These are phyloP conservation scores for Neostapfia colusana DNA, from an alignment of 176 grass and related monocot species.

Conservation along the genomic window DNA sequence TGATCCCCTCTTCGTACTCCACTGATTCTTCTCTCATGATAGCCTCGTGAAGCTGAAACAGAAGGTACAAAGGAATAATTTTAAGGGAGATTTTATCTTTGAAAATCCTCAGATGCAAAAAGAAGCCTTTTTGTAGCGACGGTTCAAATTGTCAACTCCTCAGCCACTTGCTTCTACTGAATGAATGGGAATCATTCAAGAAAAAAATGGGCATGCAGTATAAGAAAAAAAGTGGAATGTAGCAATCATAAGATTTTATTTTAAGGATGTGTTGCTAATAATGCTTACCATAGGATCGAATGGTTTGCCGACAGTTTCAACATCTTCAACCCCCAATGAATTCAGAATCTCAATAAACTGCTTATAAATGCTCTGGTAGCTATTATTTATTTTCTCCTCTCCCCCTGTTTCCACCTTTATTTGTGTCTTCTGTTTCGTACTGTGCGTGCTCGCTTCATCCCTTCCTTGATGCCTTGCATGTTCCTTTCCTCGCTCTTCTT, in stretches of 20 bases:
- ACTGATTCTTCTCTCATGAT: conserved; percentile 88
- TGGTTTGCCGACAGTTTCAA: too few species aligned
- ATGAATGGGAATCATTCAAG: conserved; percentile 16
- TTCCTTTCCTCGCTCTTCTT: conserved; percentile 8
- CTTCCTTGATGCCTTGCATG: background rate
- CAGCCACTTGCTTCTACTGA: conserved; percentile 4
- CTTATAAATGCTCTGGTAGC: too few species aligned
- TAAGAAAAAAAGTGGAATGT: conserved; percentile 19
- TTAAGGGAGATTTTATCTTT: background rate
- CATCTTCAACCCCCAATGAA: too few species aligned
- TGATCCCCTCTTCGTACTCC: conserved; percentile 75
- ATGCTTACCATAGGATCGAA: conserved; percentile 93
- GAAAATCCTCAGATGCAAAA: background rate
- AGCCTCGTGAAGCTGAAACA: conserved; percentile 85
- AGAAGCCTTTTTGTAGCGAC: background rate
- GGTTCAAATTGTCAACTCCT: background rate
- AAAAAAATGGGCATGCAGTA: background rate
- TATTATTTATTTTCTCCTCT: too few species aligned
- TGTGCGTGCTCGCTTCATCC: conserved; percentile 44
- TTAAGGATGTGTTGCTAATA: conserved; percentile 16
- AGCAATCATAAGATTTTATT: background rate
- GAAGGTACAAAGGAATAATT: conserved; percentile 12
- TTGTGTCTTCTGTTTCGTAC: conserved; percentile 90
- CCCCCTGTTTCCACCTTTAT: too few species aligned
- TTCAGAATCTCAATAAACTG: too few species aligned